These are phyloP conservation scores for Dichomitus squalens DNA, from an alignment of 1,284 basidiomycete genomes.

Conservation along the genomic window DNA sequence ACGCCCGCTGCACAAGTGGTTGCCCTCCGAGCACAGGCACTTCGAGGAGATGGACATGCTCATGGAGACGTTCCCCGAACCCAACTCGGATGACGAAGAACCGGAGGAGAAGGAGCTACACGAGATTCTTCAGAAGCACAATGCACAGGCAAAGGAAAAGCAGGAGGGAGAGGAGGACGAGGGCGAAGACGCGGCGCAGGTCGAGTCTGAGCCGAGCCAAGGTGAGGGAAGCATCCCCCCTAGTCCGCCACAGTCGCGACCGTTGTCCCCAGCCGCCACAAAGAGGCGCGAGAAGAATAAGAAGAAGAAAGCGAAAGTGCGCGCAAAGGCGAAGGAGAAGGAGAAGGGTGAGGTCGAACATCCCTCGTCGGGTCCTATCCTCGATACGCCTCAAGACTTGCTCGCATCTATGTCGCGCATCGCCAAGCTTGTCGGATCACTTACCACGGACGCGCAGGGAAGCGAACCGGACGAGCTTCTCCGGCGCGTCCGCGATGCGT, in stretches of 20 bases:
- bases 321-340: conserved; percentile 21
- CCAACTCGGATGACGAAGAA: conserved; percentile 8
- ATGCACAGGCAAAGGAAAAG: not conserved
- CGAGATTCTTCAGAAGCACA: not conserved
- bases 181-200: conserved; percentile 1
- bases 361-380: not conserved
- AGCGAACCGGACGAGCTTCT: conserved; percentile 9
- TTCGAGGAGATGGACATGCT: conserved; percentile 10
- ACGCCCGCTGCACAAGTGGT: conserved; percentile 17
- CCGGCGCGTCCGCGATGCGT: conserved; percentile 15
- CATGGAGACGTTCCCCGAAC: conserved; percentile 12
- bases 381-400: conserved; percentile 15
- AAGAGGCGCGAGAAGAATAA: conserved; percentile 21
- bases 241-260: not conserved
- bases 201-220: not conserved
- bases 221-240: conserved; percentile 3
- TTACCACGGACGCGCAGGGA: conserved; percentile 12
- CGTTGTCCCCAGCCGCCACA: conserved; percentile 3
- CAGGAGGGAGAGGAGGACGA: conserved; percentile 2
- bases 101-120: conserved; percentile 5
- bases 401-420: conserved; percentile 22
- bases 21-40: conserved; percentile 7
- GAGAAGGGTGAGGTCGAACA: not conserved
- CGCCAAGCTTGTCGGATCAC: conserved; percentile 15
- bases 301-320: conserved; percentile 17